These are phyloP conservation scores for Conidiobolus coronatus DNA, from an alignment of 371 early-diverging fungal species.

Conservation along the genomic window DNA sequence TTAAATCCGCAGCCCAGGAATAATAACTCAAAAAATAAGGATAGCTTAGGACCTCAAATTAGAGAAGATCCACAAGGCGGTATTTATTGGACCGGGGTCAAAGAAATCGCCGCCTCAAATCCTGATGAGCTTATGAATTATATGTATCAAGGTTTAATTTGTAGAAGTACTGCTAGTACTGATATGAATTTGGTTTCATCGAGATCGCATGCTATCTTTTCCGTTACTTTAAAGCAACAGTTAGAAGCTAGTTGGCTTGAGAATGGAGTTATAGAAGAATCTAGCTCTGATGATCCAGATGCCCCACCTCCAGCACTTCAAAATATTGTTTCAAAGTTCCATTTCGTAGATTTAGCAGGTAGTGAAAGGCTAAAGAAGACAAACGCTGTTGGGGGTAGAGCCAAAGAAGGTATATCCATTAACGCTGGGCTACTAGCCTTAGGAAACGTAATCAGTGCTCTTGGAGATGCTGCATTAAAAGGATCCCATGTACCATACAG, in stretches of 20 bases:
- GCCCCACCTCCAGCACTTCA: constrained; percentile 7
- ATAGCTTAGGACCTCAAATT: constrained; percentile 17
- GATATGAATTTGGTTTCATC: constrained; percentile 93
- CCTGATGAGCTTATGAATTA: constrained; percentile 52
- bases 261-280: too few relatives aligned
- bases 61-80: constrained; percentile 82
- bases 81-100: constrained; percentile 73
- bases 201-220: constrained; percentile 95
- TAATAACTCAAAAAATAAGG: constrained; percentile 4
- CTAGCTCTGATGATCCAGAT: constrained; percentile 12
- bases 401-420: constrained; percentile 95
- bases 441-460: constrained; percentile 96
- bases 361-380: constrained; percentile 95
- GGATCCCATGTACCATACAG: constrained; percentile 79
- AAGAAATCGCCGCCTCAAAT: constrained; percentile 45
- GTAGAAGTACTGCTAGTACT: constrained; percentile 87
- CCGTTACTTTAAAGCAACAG: constrained; percentile 27
- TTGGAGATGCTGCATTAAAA: constrained; percentile 53
- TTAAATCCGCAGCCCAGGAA: constrained; percentile 23
- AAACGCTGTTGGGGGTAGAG: constrained; percentile 77
- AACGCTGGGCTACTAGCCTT: constrained; percentile 94
- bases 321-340: constrained; percentile 53
- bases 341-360: constrained; percentile 99
- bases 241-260: constrained; percentile 12
- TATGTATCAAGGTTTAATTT: constrained; percentile 37